Base-by-base conservation (phyloP, 257 asterid genomes). In the Parsonsia alboflavescens region DNA sequence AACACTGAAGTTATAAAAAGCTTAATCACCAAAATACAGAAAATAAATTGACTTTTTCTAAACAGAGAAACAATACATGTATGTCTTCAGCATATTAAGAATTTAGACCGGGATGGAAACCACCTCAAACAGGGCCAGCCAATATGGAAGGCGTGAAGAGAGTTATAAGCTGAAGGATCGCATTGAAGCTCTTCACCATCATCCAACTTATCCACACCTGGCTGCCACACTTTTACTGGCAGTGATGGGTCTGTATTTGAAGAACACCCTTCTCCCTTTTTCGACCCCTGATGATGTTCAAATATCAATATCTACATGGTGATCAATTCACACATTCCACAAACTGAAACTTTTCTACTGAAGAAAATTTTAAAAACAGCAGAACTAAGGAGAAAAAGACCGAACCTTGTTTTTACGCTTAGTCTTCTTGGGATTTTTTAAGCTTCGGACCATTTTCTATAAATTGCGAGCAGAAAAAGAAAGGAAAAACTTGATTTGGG, bases 71-170 rank as follows among this genome's bases (percentile, higher is more conserved):
- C 72, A 46, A 58, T 11, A 56, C 33, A 57, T 8, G 28, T 56
- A 57, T 10, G 22, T 49, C 41, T 26, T 24, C 21, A 42, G 4
- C 15, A 22, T 5, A 49, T 6, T 7, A n/a, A 44, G 5, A 41
- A 13, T 24, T 26, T 28, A 26, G 65, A 5, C 1, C 15, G 44
- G 50, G 44, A 65, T 3, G 2, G n/a, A 2, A 3, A 19, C n/a
- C 53, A 89, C 97, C 98, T 92, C 82, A 95, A 86, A 75, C 96
- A 92, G 46, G 99, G 96, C 96, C 96, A 95, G 39, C 97, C 96
- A 85, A 92, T 77, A 78, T 89, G 83, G 82, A 90, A 95, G 73
- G 88, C 96, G 63, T 90, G 99, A 49, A 88, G 91, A 77, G 91
- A 86, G 75, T 95, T 91, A 77, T 95, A 95, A 67, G 94, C 97